These are phyloP conservation scores for Mallotus repandus DNA, from an alignment of 441 rosid genomes.

Conservation along the genomic window DNA sequence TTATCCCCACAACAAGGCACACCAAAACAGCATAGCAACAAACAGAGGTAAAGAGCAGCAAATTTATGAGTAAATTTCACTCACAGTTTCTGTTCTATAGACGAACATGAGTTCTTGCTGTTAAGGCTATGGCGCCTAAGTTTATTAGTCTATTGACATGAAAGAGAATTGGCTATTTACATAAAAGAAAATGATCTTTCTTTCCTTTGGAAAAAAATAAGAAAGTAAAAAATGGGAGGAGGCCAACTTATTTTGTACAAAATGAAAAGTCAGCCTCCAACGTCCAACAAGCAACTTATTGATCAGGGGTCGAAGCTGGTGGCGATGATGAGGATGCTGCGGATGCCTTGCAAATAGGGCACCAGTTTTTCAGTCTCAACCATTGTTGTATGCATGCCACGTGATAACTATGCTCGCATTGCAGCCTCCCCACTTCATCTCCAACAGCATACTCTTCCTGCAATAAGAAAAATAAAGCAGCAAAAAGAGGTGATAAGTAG, in stretches of 20 bases:
- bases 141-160: slow-evolving; percentile 34
- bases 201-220: background rate
- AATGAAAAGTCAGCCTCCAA: slow-evolving; percentile 22
- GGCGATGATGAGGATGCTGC: slow-evolving; percentile 42
- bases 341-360: slow-evolving; percentile 82
- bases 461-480: background rate
- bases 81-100: slow-evolving; percentile 17
- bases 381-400: slow-evolving; percentile 68
- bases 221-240: background rate
- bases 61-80: slow-evolving; percentile 9
- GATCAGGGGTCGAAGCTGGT: slow-evolving; percentile 2
- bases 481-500: background rate
- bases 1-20: background rate
- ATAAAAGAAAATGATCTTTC: slow-evolving; percentile 17
- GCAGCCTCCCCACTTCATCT: slow-evolving; percentile 78
- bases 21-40: background rate
- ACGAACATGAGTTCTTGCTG: slow-evolving; percentile 16
- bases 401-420: slow-evolving; percentile 79
- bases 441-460: slow-evolving; percentile 91
- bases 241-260: slow-evolving; percentile 34
- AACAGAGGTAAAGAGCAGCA: background rate
- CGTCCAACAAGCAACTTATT: slow-evolving; percentile 21
- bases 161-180: slow-evolving; percentile 33
- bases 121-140: slow-evolving; percentile 22
- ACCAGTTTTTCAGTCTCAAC: slow-evolving; percentile 92